Base-by-base conservation (phyloP, 2,329 filamentous ascomycete species). In the Lomentospora prolificans region DNA sequence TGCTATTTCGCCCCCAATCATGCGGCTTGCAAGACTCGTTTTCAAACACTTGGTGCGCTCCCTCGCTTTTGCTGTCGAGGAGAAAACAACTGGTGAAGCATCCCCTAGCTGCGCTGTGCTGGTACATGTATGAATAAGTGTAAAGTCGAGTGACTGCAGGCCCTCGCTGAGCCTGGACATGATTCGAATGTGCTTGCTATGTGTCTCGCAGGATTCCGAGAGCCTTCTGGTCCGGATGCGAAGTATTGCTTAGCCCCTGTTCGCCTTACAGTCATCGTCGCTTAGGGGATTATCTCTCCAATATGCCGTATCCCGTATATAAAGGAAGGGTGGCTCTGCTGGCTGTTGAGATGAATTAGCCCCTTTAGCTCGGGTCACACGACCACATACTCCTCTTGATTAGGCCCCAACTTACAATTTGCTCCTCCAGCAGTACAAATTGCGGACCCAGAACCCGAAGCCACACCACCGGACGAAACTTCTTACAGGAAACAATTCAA, bases 381-480 rank as follows among this genome's bases (percentile, higher is more conserved):
- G 39, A 44, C 24, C 39, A 31, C 39, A 44, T 50, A 54, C 31
- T n/a, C 17, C 9, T 36, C 19, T 17, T 48, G 10, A 27, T 22
- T 48, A 48, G 44, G 19, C 36, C 36, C 36, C 14, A 17, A 41
- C 36, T 41, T 41, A 41, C 36, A 41, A 41, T 41, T 48, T 48
- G 44, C 44, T 25, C 10, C 22, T 22, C 17, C 46, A 60, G 59
- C 56, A 27, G 80, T 83, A 55, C 79, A 82, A 63, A 83, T 83
- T 58, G 75, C 78, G 50, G 79, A 82, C 61, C 78, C 79, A n/a
- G 59, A 64, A 44, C 56, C 58, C 10, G 61, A 58, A 17, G 50
- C 57, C 9, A 56, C 56, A 24, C 55, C 58, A 4, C 56, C 57
- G 27, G 58, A 58, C 22, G 60, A 60, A 25, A 61, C 67, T 10